A percentile compares a stretch with the other conserved stretches of the same genome.
phyloP scores from a whole-genome alignment of 495 filamentous ascomycete species.

The Tetracladium marchalianum region DNA sequence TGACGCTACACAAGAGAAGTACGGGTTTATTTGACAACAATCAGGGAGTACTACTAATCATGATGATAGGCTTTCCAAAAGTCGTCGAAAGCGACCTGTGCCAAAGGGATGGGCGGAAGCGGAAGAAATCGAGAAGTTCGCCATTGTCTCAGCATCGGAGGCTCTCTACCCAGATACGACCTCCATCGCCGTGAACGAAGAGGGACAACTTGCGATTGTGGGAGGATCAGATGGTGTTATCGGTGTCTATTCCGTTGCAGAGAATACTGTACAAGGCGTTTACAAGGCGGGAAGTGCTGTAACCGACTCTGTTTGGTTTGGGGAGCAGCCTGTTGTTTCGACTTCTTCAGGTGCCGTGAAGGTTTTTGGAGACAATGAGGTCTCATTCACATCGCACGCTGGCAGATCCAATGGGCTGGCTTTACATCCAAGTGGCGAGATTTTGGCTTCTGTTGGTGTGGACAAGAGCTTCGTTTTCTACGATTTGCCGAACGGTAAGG shows the following conservation, averaged over 20 bases:
- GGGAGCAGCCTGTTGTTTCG: conserved; percentile 57
- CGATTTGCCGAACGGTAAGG: conserved; percentile 56
- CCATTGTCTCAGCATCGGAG: conserved; percentile 48
- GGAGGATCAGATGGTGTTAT: conserved; percentile 70
- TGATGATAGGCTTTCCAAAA: conserved; percentile 59
- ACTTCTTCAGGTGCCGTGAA: conserved; percentile 70
- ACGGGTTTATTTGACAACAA: conserved; percentile 23
- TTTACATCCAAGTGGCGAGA: conserved; percentile 73
- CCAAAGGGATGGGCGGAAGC: conserved; percentile 76
- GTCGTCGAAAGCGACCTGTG: conserved; percentile 75
- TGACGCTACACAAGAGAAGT: conserved; percentile 69
- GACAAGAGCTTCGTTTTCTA: conserved; percentile 95
- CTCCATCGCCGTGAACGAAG: conserved; percentile 54
- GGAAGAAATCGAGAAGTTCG: conserved; percentile 61
- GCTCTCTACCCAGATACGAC: conserved; percentile 53
- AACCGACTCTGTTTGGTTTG: conserved; percentile 73
- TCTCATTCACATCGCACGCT: conserved; percentile 64
- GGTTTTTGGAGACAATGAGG: conserved; percentile 59
- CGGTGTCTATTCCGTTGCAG: conserved; percentile 67
- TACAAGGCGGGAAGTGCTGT: conserved; percentile 59
- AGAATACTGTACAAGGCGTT: conserved; percentile 56
- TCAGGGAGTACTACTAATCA: conserved; percentile 12
- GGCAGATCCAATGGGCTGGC: conserved; percentile 69
- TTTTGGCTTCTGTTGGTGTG: conserved; percentile 77
- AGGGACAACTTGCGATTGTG: conserved; percentile 62